Evolutionary conservation across 2,329 filamentous ascomycete species (phyloP).

Genomic region (Colletotrichum sp.): DNA sequence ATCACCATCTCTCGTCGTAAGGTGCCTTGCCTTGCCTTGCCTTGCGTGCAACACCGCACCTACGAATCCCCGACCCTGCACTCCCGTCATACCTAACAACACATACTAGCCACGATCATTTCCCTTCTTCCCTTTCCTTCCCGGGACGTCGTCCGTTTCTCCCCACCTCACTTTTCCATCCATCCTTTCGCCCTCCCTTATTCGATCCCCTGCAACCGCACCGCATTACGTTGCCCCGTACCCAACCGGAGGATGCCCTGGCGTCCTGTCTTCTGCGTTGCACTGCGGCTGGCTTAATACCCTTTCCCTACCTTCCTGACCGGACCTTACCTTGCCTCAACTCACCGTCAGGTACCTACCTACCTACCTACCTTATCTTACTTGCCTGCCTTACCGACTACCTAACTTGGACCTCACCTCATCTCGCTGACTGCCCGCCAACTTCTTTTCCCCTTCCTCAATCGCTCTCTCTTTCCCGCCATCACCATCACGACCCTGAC

Average conservation of each 20-base stretch:
- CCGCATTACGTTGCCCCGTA: not conserved
- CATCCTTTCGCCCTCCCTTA: not conserved
- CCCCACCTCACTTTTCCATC: not conserved
- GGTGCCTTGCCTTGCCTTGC: not conserved
- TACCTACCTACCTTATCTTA: not conserved
- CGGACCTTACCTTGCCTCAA: not conserved
- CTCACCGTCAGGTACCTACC: not conserved
- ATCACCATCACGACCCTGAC: not conserved
- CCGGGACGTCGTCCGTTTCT: not conserved
- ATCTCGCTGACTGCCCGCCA: not conserved
- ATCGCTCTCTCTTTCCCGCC: not conserved
- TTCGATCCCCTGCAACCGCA: not conserved
- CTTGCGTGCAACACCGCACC: not conserved
- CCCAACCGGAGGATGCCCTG: not conserved
- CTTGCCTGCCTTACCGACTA: not conserved
- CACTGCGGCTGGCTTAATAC: not conserved
- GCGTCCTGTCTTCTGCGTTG: conserved; percentile 11
- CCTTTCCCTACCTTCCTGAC: not conserved
- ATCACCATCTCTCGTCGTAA: not conserved
- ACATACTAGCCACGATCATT: not conserved
- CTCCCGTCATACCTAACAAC: not conserved
- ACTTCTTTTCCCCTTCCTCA: not conserved
- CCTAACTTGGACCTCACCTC: not conserved
- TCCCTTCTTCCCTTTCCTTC: not conserved
- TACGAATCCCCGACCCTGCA: not conserved